Evolutionary conservation across 176 grass and related monocot species (phyloP), one percentile per base, ranked within the genome.

Genomic region (Triticum turgidum): DNA sequence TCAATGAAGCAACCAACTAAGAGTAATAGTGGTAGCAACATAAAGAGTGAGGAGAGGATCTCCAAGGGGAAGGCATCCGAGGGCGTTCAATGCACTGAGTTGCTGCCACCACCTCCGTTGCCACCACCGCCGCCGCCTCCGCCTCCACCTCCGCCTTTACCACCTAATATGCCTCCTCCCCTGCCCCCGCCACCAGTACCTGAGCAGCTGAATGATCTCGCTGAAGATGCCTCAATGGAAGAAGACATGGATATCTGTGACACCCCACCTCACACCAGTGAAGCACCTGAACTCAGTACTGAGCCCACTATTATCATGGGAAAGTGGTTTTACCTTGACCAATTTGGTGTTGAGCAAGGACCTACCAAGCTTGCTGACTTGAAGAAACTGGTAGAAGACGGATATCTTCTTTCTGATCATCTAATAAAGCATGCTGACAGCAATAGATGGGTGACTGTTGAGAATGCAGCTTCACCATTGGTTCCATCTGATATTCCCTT

Each of bases 181-280:
- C 73, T 85, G 9, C 90, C 92, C 38, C 92, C 92, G 54, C 81
- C 82, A 42, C 86, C 82, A 72, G 82, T 86, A 75, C 45, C 88
- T 13, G 80, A 91, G 59, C 33, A 91, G 77, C 52, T 59, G 20
- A 88, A 87, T 81, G 90, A 47, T 71, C 13, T 68, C 68, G 89
- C 77, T 59, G 94, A 93, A 71, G 88, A 86, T 78, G 45, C 78
- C 65, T 93, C 89, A 52, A 99, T 99, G 97, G 94, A 96, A 90
- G 97, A 96, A 89, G 97, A 99, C 83, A 99, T 99, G 97, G 97
- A 99, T 87, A 99, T 99, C 77, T 96, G 94, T 5, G 94, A 99
- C 80, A 99, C 97, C 10, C 97, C 97, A 61, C 97, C 97, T 38
- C 97, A 96, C 85, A 84, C 42, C 42, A 91, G 72, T 73, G n/a